Conservation (phyloP, 192 early-diverging fungal species). For the Gryganskiella cystojenkinii region DNA sequence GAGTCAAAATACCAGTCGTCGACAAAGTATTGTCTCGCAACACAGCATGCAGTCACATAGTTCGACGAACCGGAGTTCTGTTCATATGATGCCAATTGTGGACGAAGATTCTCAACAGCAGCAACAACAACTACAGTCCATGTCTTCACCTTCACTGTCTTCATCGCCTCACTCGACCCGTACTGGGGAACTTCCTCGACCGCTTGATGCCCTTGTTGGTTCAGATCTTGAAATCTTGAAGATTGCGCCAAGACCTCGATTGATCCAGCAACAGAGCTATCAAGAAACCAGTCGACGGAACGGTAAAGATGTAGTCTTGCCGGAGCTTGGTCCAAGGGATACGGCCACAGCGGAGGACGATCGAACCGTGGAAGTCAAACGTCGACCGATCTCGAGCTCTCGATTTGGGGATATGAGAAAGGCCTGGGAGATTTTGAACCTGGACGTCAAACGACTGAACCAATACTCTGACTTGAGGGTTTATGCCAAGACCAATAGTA, state of each 20-base stretch:
- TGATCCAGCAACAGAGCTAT: too few species aligned
- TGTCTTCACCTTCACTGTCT: too few species aligned
- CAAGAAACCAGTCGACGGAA: too few species aligned
- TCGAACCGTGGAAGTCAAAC: background rate
- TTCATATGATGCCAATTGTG: constrained; percentile 20
- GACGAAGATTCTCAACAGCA: constrained; percentile 9
- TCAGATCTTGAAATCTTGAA: too few species aligned
- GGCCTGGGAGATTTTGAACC: constrained; percentile 48
- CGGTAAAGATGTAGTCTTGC: too few species aligned
- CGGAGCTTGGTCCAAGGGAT: too few species aligned
- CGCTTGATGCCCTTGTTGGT: too few species aligned
- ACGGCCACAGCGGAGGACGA: too few species aligned
- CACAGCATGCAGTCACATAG: background rate
- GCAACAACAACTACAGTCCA: constrained; percentile 1
- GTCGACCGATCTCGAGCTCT: constrained; percentile 5
- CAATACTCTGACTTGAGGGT: constrained; percentile 38
- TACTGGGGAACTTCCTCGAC: too few species aligned
- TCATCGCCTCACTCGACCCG: background rate
- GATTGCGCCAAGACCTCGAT: too few species aligned
- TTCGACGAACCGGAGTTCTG: constrained; percentile 9
- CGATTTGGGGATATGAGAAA: constrained; percentile 36
- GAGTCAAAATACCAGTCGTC: background rate
- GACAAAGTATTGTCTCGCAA: background rate
- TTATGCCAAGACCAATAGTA: constrained; percentile 35
- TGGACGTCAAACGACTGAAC: constrained; percentile 43